Base-by-base conservation (phyloP, 345 rosid species). In the Eutrema heterophyllum region DNA sequence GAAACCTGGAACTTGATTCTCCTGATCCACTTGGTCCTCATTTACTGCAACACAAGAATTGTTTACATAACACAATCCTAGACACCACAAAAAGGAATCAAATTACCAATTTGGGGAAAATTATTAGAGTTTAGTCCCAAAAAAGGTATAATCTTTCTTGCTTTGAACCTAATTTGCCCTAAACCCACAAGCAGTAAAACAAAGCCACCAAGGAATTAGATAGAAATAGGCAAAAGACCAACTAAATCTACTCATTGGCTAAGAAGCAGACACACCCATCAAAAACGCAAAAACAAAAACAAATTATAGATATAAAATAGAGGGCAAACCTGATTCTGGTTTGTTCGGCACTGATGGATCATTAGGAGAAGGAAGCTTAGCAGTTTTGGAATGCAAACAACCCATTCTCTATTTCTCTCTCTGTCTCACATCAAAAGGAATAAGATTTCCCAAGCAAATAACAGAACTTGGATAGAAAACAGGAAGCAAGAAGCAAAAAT, bases 311-410 rank as follows among this genome's bases (percentile, higher is more conserved):
- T 11, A 8, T 11, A n/a, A 61, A 26, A 7, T 61, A 8, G 15
- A 57, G 44, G 7, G 5, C 18, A 33, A 7, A 14, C 67, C 67
- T 62, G 82, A 88, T 82, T 86, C 90, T 81, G 87, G 73, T 51
- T 38, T 15, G 50, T 39, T 7, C 5, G 61, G 81, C 9, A 70
- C 61, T 63, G 86, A 78, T 15, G 83, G 83, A 14, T 84, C 82
- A 61, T 86, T 87, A 18, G 92, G 87, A 33, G 94, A 82, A 2
- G 84, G 77, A 40, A 81, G 81, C 48, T 83, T 86, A 18, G 84
- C 41, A 48, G 84, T 82, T 79, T 83, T 91, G 66, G 95, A 88
- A 80, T 84, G 97, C 41, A 86, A 82, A 50, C 97, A 91, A 70
- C 97, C 97, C 97, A 88, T 90, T 58, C 56, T 63, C 48, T 57